Evolutionary conservation across 306 rosid genomes (phyloP), one percentile per base, ranked within the genome.

Genomic region (Cucumis cinereus): DNA sequence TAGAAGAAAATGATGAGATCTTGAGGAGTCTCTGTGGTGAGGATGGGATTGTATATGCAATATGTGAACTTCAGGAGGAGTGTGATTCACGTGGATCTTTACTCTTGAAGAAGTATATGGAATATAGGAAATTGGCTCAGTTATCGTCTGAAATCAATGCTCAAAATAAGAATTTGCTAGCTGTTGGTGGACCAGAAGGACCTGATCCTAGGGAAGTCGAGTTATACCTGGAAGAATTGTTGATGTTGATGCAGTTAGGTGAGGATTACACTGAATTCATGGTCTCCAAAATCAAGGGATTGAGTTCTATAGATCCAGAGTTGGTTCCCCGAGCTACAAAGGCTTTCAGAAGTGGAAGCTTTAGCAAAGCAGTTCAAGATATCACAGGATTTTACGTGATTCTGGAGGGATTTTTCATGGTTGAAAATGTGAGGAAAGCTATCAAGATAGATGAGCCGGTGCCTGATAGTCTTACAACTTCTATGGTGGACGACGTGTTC

Each of bases 401-500:
- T 81, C 82, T 94, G 0, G 99, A 94, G 80, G 99, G 99, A 22
- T 94, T 90, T 76, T 94, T 90, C 86, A 94, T 94, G 97, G 97
- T 94, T 75, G 99, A 94, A 85, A 94, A 90, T 82, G 97, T 89
- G 57, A 89, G 97, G 83, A 94, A 94, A 79, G 99, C 99, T 7
- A 89, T 90, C 52, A 79, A 79, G 85, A 94, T 94, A 22, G 96
- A 92, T 74, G 99, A 94, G 81, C 91, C 85, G 5, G 97, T 85
- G 49, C 90, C 90, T 26, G 97, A 92, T 43, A 90, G 96, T 87
- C 93, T 94, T 53, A 92, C 97, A 9, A 92, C 99, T 55, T 92
- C 99, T 24, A 89, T 92, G 97, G 97, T 94, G 80, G 97, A 94
- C 24, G 99, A 94, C 79, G 99, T 92, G 67, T 93, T 93, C 81